A percentile compares a stretch with the other conserved stretches of the same genome.
Evolutionary conservation across 768 basidiomycete species (phyloP).

Genomic region (Mycena galericulata): DNA sequence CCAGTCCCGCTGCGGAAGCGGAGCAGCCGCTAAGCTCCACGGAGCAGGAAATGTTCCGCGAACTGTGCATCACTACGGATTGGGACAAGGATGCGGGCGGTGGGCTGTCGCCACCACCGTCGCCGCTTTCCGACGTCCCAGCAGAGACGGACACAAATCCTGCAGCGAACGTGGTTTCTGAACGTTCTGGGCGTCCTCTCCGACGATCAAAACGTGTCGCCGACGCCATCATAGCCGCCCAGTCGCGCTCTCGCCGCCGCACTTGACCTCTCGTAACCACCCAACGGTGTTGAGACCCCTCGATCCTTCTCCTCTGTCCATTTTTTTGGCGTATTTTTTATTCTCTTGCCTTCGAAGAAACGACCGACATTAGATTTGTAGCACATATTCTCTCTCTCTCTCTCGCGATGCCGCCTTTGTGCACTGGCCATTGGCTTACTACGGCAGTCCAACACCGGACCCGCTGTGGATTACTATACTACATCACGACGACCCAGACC

Average conservation of each 20-base stretch:
- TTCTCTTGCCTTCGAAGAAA: conserved; percentile 32
- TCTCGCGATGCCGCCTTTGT: conserved; percentile 23
- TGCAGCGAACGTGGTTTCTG: background rate
- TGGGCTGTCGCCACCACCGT: conserved; percentile 22
- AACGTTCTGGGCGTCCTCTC: conserved; percentile 51
- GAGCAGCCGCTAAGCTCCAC: conserved; percentile 73
- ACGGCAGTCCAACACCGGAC: conserved; percentile 5
- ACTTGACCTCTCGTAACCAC: conserved; percentile 23
- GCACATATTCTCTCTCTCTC: conserved; percentile 30
- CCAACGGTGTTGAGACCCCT: conserved; percentile 9
- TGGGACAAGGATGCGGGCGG: conserved; percentile 50
- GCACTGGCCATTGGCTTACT: conserved; percentile 18
- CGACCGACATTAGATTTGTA: conserved; percentile 32
- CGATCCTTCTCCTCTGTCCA: conserved; percentile 21
- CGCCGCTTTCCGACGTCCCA: conserved; percentile 34
- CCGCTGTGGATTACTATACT: conserved; percentile 17
- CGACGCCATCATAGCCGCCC: conserved; percentile 59
- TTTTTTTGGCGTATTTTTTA: conserved; percentile 35
- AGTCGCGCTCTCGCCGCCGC: conserved; percentile 57
- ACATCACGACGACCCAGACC: conserved; percentile 33
- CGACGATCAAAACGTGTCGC: conserved; percentile 80
- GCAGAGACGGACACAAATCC: background rate
- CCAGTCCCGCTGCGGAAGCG: background rate
- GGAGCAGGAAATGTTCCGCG: conserved; percentile 78
- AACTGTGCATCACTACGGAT: conserved; percentile 70